Evolutionary conservation across 2,329 filamentous ascomycete genomes (phyloP), one percentile per base, ranked within the genome.

Genomic region (Exophiala spinifera): DNA sequence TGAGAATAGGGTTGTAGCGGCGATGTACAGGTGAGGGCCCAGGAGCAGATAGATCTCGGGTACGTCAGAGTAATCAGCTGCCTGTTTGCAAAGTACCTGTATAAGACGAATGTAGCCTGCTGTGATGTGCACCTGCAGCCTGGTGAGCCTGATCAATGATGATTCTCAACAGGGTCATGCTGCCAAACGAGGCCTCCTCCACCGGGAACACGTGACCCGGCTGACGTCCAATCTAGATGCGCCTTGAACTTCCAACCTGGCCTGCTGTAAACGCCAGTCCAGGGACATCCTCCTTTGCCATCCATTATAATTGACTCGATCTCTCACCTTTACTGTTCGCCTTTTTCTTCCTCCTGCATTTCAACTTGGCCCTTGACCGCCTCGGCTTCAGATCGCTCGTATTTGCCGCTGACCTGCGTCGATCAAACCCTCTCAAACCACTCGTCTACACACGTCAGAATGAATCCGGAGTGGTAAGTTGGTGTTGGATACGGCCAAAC

Each of bases 391-490:
- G n/a, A 23, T 25, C 28, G 17, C 40, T 6, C n/a, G 46, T 49
- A 33, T 37, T 43, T 53, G 23, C 15, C 20, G 15, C 34, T 46
- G 6, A 15, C 25, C n/a, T 15, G 17, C 20, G 23, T 43, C 23
- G 23, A 42, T 14, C 25, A 20, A 25, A 44, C 42, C 45, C 34
- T 37, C 36, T 48, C 25, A 21, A 51, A 34, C 36, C 44, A 39
- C 21, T 48, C 46, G 31, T 20, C n/a, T 20, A 17, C 19, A 40
- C 39, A 55, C 53, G 47, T 63, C 73, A 74, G 65, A 65, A 76
- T 76, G 74, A 76, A 76, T 67, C 74, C 74, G 61, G 74, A 76
- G 74, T 76, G 67, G 74, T 76, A 69, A 67, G 74, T 69, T 37
- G 45, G 28, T 31, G 28, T 51, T n/a, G 51, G 17, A 15, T 31